A percentile compares a stretch with the other conserved stretches of the same genome.
phyloP scores from a whole-genome alignment of 805 yeast species.

The Candida sonorensis region DNA sequence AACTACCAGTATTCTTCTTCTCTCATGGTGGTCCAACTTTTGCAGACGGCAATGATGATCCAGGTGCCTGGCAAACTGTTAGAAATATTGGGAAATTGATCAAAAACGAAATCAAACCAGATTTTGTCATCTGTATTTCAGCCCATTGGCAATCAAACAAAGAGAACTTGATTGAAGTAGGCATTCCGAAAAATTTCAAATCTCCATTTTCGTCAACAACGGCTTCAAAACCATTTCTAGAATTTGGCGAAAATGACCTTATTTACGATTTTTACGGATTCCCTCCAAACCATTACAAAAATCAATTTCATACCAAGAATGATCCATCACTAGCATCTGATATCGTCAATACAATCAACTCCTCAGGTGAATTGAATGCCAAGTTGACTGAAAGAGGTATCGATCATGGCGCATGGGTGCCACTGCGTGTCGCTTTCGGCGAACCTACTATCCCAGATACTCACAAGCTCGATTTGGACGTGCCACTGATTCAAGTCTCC shows the following conservation, averaged over 20 bases:
- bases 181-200: conserved; percentile 29
- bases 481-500: conserved; percentile 46
- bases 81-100: conserved; percentile 46
- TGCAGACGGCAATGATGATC: conserved; percentile 46
- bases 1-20: conserved; percentile 54
- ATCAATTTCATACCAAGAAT: conserved; percentile 49
- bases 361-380: conserved; percentile 38
- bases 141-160: conserved; percentile 69
- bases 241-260: conserved; percentile 42
- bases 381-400: conserved; percentile 52
- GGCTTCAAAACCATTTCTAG: conserved; percentile 10
- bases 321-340: conserved; percentile 36
- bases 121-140: conserved; percentile 57
- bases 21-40: conserved; percentile 87
- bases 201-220: conserved; percentile 5
- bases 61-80: conserved; percentile 53
- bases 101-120: conserved; percentile 47
- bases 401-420: conserved; percentile 84
- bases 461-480: conserved; percentile 36
- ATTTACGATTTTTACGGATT: conserved; percentile 75
- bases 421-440: conserved; percentile 64
- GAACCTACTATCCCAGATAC: conserved; percentile 27
- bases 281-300: conserved; percentile 56
- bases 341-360: conserved; percentile 34
- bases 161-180: conserved; percentile 39